A percentile compares a stretch with the other conserved stretches of the same genome.
These are phyloP conservation scores for Chrysopogon serrulatus DNA, from an alignment of 176 grass and related monocot species.

Conservation along the genomic window DNA sequence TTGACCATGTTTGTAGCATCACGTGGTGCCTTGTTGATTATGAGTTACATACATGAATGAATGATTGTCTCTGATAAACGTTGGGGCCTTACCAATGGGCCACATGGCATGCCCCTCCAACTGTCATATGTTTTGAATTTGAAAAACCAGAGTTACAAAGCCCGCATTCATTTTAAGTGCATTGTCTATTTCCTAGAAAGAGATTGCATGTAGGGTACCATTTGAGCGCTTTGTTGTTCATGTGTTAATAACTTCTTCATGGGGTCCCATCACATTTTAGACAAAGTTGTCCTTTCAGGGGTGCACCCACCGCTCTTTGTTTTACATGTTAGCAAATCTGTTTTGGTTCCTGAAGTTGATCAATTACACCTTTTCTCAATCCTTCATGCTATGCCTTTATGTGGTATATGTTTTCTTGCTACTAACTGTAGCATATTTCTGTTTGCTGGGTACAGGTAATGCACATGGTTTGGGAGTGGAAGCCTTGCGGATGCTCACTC, in stretches of 20 bases:
- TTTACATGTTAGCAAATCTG: not conserved
- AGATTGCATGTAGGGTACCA: not conserved
- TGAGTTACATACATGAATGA: not conserved
- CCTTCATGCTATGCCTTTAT: not conserved
- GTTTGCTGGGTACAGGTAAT: constrained; percentile 41
- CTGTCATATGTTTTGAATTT: not conserved
- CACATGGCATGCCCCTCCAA: not conserved
- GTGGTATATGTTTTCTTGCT: not conserved
- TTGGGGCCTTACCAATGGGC: not conserved
- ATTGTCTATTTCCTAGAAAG: not conserved
- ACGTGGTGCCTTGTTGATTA: not conserved
- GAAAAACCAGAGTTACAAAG: not conserved
- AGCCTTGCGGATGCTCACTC: constrained; percentile 53
- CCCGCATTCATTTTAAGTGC: not conserved
- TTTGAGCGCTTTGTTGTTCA: not conserved
- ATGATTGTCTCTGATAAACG: not conserved
- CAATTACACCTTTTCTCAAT: not conserved
- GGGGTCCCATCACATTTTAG: not conserved
- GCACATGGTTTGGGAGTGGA: constrained; percentile 59
- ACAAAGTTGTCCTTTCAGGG: not conserved
- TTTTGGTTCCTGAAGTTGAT: not conserved
- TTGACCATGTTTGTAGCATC: not conserved
- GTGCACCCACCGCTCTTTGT: not conserved
- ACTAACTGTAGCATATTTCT: not conserved
- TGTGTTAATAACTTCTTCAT: not conserved